These are phyloP conservation scores for Mycosphaerella sp. DNA, from an alignment of 2,329 filamentous ascomycete species.

Conservation along the genomic window DNA sequence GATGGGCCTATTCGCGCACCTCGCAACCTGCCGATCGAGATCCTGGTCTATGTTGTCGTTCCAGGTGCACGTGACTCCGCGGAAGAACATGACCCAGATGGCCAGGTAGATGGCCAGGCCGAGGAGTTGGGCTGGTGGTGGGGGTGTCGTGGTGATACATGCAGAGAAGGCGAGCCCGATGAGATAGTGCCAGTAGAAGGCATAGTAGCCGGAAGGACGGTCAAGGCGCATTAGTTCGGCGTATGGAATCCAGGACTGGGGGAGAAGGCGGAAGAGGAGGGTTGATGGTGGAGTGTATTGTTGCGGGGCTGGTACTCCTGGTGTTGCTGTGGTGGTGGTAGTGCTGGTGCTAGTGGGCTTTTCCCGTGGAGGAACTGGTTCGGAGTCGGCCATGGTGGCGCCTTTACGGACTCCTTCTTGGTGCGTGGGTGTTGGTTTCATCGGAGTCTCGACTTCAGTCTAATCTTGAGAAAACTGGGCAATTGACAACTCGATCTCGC, in stretches of 20 bases:
- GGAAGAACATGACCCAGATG: conserved; percentile 10
- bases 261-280: conserved; percentile 10
- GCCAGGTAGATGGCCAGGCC: conserved; percentile 3
- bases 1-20: conserved; percentile 11
- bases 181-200: conserved; percentile 15
- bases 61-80: conserved; percentile 12
- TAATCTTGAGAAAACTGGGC: no score
- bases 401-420: no score
- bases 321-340: background rate
- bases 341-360: no score
- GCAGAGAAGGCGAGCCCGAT: conserved; percentile 12
- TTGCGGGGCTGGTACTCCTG: background rate
- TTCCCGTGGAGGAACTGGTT: no score
- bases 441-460: no score
- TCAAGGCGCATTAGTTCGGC: conserved; percentile 14
- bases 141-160: conserved; percentile 1
- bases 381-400: no score
- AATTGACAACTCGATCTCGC: no score
- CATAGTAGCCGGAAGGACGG: conserved; percentile 13
- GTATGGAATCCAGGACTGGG: conserved; percentile 7
- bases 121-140: background rate
- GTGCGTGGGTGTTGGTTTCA: no score
- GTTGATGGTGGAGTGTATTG: conserved; percentile 5
- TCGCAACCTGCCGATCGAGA: conserved; percentile 9
- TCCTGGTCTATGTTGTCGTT: conserved; percentile 17